A percentile compares a stretch with the other conserved stretches of the same genome.
phyloP scores from a whole-genome alignment of 2,329 filamentous ascomycete genomes.

The Botrytis tulipae region DNA sequence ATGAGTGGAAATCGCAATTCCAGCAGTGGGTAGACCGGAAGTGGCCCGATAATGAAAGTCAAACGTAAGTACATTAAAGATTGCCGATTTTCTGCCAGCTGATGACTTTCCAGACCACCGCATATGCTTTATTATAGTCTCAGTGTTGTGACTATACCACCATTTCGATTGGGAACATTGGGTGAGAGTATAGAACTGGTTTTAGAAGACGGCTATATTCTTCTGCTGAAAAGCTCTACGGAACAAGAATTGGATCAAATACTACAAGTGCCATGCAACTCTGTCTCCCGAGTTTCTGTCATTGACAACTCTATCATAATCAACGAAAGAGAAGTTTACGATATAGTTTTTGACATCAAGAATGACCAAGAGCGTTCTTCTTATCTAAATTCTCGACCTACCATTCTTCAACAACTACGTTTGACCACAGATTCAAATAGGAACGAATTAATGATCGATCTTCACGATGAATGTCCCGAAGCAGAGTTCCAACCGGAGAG shows the following conservation, averaged over 20 bases:
- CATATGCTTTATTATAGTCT: constrained; percentile 21
- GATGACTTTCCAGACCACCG: neutral
- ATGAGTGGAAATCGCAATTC: constrained; percentile 31
- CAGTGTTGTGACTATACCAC: constrained; percentile 10
- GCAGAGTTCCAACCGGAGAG: neutral
- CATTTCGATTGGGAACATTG: neutral
- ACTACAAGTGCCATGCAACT: constrained; percentile 18
- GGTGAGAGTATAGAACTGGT: constrained; percentile 13
- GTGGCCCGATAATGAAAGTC: constrained; percentile 4
- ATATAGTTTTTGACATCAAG: constrained; percentile 4
- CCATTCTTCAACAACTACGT: neutral
- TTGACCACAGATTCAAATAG: neutral
- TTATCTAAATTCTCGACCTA: constrained; percentile 2
- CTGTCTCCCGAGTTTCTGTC: constrained; percentile 10
- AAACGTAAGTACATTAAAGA: neutral
- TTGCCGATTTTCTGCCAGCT: neutral
- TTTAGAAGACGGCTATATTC: constrained; percentile 15
- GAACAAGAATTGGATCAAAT: constrained; percentile 20
- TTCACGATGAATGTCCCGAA: neutral
- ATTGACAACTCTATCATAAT: neutral
- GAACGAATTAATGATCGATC: neutral
- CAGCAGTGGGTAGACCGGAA: constrained; percentile 30
- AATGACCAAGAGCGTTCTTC: neutral
- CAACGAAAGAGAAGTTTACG: neutral
- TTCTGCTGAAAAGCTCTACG: constrained; percentile 16